Evolutionary conservation across 75 land plant species (phyloP).

Genomic region (Picea sitchensis): DNA sequence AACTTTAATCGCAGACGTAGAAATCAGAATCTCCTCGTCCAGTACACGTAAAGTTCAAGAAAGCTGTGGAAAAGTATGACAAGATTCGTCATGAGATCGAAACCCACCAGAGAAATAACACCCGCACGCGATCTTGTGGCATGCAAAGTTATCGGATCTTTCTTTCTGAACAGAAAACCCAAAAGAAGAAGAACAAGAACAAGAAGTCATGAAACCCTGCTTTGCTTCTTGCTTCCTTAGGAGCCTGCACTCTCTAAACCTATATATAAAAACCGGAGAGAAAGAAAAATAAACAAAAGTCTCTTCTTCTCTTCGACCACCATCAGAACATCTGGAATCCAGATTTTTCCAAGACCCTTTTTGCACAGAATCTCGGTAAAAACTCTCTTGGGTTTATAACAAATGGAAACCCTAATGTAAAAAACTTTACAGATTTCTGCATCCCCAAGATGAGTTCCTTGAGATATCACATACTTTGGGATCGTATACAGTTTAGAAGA

Average conservation of each 20-base stretch:
- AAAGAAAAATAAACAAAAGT: no score
- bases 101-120: neutral
- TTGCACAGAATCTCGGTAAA: constrained; percentile 7
- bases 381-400: neutral
- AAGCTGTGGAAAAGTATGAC: constrained; percentile 57
- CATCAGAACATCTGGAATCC: constrained; percentile 5
- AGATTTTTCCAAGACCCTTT: neutral
- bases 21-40: neutral
- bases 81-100: constrained; percentile 1
- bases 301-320: neutral
- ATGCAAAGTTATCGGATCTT: neutral
- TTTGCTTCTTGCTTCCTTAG: neutral
- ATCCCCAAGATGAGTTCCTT: neutral
- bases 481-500: neutral
- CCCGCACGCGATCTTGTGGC: neutral
- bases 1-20: neutral
- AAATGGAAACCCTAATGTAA: neutral
- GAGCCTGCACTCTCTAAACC: neutral
- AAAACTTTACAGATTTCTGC: neutral
- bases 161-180: no score
- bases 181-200: no score
- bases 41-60: constrained; percentile 37
- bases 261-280: neutral
- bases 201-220: no score
- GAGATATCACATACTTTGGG: no score